A percentile compares a stretch with the other conserved stretches of the same genome.
Evolutionary conservation across 2,329 filamentous ascomycete species (phyloP).

Genomic region (Exophiala mesophila): DNA sequence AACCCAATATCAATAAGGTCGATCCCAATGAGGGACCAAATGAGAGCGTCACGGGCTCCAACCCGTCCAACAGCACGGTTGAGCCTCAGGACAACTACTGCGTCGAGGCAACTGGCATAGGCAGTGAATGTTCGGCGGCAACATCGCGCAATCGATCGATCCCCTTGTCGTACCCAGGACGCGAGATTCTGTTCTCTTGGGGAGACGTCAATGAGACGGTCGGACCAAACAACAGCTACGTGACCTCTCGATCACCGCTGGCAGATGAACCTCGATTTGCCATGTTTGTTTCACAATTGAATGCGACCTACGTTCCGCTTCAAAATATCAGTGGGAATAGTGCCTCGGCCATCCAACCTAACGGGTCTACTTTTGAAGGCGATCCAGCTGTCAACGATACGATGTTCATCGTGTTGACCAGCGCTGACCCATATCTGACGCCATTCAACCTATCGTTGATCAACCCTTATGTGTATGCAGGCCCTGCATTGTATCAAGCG

Average conservation of each 20-base stretch:
- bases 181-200: slow-evolving; percentile 67
- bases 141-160: slow-evolving; percentile 65
- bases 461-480: slow-evolving; percentile 70
- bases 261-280: slow-evolving; percentile 62
- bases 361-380: slow-evolving; percentile 60
- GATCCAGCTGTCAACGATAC: slow-evolving; percentile 71
- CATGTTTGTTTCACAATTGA: slow-evolving; percentile 72
- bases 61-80: slow-evolving; percentile 32
- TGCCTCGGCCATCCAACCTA: slow-evolving; percentile 69
- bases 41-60: slow-evolving; percentile 28
- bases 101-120: slow-evolving; percentile 50
- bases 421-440: slow-evolving; percentile 62
- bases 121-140: slow-evolving; percentile 57
- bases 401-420: slow-evolving; percentile 73
- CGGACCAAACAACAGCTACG: slow-evolving; percentile 78
- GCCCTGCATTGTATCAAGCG: slow-evolving; percentile 68
- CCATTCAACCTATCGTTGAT: slow-evolving; percentile 71
- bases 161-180: slow-evolving; percentile 70
- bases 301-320: slow-evolving; percentile 65
- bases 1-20: slow-evolving; percentile 64
- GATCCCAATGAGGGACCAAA: slow-evolving; percentile 22
- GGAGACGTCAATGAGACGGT: slow-evolving; percentile 63
- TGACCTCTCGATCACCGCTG: slow-evolving; percentile 51
- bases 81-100: slow-evolving; percentile 50
- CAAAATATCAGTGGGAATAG: slow-evolving; percentile 49